Conservation (phyloP, 805 yeast species). For the Kuraishia borneana region DNA sequence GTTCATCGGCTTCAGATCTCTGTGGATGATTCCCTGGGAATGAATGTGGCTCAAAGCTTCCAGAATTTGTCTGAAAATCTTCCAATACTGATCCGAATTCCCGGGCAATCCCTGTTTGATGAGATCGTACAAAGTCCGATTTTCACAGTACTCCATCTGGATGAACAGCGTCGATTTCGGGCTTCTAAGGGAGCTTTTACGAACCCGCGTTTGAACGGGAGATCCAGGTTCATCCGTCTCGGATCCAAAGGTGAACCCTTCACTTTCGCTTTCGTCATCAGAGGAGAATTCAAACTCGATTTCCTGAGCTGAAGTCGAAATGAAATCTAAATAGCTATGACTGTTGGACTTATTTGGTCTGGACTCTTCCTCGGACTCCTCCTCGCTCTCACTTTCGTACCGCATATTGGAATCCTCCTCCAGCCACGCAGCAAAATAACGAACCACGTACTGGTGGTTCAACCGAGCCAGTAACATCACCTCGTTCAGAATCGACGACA, state of each 20-base stretch:
- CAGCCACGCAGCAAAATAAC: slow-evolving; percentile 97
- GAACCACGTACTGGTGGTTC: slow-evolving; percentile 90
- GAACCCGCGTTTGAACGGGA: slow-evolving; percentile 3
- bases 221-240: slow-evolving; percentile 10
- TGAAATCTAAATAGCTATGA: slow-evolving; percentile 46
- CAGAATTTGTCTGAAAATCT: slow-evolving; percentile 73
- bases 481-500: slow-evolving; percentile 77
- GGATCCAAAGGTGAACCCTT: slow-evolving; percentile 15
- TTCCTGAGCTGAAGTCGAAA: slow-evolving; percentile 46
- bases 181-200: neutral
- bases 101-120: slow-evolving; percentile 66
- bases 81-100: slow-evolving; percentile 78
- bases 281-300: slow-evolving; percentile 40
- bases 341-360: slow-evolving; percentile 22
- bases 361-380: slow-evolving; percentile 12
- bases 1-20: slow-evolving; percentile 93
- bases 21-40: slow-evolving; percentile 85
- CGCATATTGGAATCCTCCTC: slow-evolving; percentile 43
- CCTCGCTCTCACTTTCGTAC: slow-evolving; percentile 12
- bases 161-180: slow-evolving; percentile 69
- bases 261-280: slow-evolving; percentile 10
- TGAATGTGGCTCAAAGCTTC: slow-evolving; percentile 91
- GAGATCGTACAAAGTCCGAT: slow-evolving; percentile 76
- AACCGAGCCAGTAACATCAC: slow-evolving; percentile 86
- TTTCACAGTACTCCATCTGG: slow-evolving; percentile 98